Base-by-base conservation (phyloP, 805 yeast species). In the Cyberlindnera sargentensis region DNA sequence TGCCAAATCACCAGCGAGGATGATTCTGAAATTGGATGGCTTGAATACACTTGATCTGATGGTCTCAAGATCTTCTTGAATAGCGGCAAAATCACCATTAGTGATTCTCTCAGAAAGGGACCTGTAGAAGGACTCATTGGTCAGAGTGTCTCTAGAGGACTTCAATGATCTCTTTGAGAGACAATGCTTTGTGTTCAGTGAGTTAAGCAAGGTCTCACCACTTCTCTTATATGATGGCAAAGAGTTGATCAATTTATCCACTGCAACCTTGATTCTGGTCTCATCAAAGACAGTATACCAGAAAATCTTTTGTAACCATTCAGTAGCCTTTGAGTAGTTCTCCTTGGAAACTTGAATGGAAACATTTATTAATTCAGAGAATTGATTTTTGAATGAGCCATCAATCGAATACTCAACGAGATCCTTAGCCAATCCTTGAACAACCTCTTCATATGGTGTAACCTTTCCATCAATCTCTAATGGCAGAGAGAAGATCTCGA, bases 371-470 rank as follows among this genome's bases (percentile, higher is more conserved):
- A 83, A 58, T 56, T 93, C 97, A 11, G 78, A 76, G 54, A 82
- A 80, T 46, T 72, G 74, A 34, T 76, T 74, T 29, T 75, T 73
- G 47, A 76, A 73, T 2, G 89, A 82, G 36, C 72, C 71, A 30
- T 74, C 71, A 25, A 87, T 67, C 10, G 67, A 66, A 37, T 76
- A 71, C 31, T 75, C 77, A 25, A 90, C 67, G 6, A 93, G 77
- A 51, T 90, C 97, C 29, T 78, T 72, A 55, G 87, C 84, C 35
- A 89, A 61, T 27, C 74, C 71, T 20, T 82, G 69, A 6, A 88
- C 81, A n/a, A 89, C 96, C 37, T 80, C 75, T 44, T 89, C 95
- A 56, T 73, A 85, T 1, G 85, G 75, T 23, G 81, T 66, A 11
- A 70, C 60, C 3, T 71, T 57, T 2, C 89, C 91, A 53, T 78